phyloP scores from a whole-genome alignment of 2,329 filamentous ascomycete genomes.

The Fusarium torreyae region DNA sequence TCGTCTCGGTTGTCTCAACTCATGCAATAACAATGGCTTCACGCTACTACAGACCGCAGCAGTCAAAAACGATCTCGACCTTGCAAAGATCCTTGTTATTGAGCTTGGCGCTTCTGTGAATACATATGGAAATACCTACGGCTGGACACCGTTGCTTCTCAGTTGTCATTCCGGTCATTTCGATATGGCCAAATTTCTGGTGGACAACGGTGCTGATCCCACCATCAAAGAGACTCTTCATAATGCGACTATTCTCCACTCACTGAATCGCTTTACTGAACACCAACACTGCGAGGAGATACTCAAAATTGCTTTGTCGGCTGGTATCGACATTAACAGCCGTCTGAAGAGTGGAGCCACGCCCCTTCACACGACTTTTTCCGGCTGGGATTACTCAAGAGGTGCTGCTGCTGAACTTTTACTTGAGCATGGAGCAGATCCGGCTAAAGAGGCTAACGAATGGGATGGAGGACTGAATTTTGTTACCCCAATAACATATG shows the following conservation, averaged over 20 bases:
- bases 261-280: background rate
- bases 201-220: background rate
- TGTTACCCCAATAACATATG: background rate
- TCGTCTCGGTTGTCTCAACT: background rate
- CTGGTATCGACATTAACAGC: background rate
- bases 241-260: background rate
- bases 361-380: background rate
- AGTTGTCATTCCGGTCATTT: background rate
- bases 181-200: background rate
- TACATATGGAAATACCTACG: background rate
- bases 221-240: background rate
- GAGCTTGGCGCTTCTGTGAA: background rate
- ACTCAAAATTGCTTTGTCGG: background rate
- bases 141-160: slow-evolving; percentile 5
- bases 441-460: background rate
- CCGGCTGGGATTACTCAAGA: background rate
- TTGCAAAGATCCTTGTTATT: background rate
- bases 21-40: background rate
- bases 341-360: background rate
- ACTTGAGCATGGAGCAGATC: background rate
- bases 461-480: background rate
- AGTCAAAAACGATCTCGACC: background rate
- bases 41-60: background rate
- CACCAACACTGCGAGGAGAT: background rate
- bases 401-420: background rate